Percentiles rank a stretch among this genome's conserved stretches.
These are phyloP conservation scores for Leccinum ponderosum DNA, from an alignment of 1,284 basidiomycete species.

Conservation along the genomic window DNA sequence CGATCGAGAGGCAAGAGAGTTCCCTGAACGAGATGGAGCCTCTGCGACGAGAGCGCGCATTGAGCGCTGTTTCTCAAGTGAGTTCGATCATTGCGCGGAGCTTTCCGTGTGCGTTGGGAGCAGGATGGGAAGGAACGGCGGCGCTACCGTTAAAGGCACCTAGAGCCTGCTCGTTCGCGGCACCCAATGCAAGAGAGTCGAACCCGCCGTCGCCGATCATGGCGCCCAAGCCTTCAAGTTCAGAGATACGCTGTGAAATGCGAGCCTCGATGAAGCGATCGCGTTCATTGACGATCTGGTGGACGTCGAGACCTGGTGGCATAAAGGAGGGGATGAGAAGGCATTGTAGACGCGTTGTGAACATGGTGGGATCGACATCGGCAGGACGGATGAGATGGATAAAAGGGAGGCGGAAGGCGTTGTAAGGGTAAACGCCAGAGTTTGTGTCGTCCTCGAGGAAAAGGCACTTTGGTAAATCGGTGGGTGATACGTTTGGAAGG, in stretches of 20 bases:
- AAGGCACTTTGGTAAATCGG: slow-evolving; percentile 48
- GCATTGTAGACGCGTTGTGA: slow-evolving; percentile 75
- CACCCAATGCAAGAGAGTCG: slow-evolving; percentile 50
- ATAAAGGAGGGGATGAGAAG: slow-evolving; percentile 87
- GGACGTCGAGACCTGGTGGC: slow-evolving; percentile 93
- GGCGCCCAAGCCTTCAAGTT: slow-evolving; percentile 83
- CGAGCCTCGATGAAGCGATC: slow-evolving; percentile 91
- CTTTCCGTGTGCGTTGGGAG: slow-evolving; percentile 71
- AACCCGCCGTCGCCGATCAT: slow-evolving; percentile 80
- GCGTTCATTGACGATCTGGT: slow-evolving; percentile 88
- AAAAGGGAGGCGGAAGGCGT: slow-evolving; percentile 89
- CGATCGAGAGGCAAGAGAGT: slow-evolving; percentile 92
- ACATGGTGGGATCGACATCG: slow-evolving; percentile 58
- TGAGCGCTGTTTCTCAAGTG: slow-evolving; percentile 88
- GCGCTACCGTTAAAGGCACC: background rate
- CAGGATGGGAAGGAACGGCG: slow-evolving; percentile 42
- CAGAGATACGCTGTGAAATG: slow-evolving; percentile 86
- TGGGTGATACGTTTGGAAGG: background rate
- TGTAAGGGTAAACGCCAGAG: slow-evolving; percentile 93
- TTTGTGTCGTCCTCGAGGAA: slow-evolving; percentile 80
- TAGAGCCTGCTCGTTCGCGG: slow-evolving; percentile 47
- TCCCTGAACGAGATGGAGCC: slow-evolving; percentile 76
- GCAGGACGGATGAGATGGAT: slow-evolving; percentile 68
- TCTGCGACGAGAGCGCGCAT: slow-evolving; percentile 88
- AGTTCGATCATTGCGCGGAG: slow-evolving; percentile 93